Conservation (phyloP, 1,139 yeast genomes). For the Kluyveromyces sp. region DNA sequence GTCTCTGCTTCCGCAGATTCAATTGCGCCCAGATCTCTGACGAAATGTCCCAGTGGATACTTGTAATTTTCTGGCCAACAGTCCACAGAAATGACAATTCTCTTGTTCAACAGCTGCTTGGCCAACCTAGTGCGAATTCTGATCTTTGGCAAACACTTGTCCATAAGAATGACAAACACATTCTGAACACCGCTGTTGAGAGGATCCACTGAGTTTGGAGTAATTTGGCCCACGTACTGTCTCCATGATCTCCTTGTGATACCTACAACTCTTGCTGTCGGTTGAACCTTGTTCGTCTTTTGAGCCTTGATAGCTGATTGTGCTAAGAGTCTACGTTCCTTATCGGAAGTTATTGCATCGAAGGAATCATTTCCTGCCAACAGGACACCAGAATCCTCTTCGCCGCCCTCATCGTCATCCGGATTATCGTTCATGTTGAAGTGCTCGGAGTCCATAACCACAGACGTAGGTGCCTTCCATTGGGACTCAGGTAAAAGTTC, state of each 20-base stretch:
- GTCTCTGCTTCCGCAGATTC: constrained; percentile 95
- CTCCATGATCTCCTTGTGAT: constrained; percentile 91
- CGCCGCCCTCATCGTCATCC: constrained; percentile 42
- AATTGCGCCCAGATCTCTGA: constrained; percentile 78
- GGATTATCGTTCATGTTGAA: constrained; percentile 57
- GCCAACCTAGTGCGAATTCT: constrained; percentile 86
- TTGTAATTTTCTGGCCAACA: constrained; percentile 83
- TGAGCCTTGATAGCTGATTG: constrained; percentile 67
- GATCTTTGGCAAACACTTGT: constrained; percentile 78
- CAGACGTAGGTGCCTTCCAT: constrained; percentile 83
- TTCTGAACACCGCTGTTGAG: constrained; percentile 54
- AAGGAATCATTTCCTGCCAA: constrained; percentile 8
- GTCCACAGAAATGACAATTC: constrained; percentile 88
- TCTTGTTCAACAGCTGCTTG: constrained; percentile 68
- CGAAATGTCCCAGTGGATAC: constrained; percentile 92
- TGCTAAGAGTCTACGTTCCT: constrained; percentile 66
- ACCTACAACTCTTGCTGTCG: constrained; percentile 90
- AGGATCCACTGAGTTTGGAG: constrained; percentile 64
- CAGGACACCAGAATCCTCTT: constrained; percentile 23
- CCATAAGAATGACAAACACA: constrained; percentile 85
- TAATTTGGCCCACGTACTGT: constrained; percentile 89
- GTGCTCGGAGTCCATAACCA: constrained; percentile 68
- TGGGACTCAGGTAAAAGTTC: constrained; percentile 78
- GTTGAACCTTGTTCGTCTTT: constrained; percentile 54
- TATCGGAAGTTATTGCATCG: constrained; percentile 51